These are phyloP conservation scores for Waitea zeae DNA, from an alignment of 1,284 basidiomycete genomes.

Conservation along the genomic window DNA sequence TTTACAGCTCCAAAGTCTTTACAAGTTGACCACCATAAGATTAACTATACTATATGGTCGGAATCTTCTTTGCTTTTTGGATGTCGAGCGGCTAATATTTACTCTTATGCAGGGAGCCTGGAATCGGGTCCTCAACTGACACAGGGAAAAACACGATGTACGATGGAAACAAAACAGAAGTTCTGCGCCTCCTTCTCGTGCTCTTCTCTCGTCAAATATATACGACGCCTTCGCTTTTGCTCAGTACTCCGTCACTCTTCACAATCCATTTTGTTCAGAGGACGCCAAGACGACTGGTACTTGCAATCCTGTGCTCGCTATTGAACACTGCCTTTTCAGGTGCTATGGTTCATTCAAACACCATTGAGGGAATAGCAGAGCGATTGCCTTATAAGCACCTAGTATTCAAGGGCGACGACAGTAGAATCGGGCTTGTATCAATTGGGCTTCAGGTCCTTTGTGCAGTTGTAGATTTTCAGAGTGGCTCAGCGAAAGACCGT, in stretches of 20 bases:
- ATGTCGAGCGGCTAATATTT: constrained; percentile 2
- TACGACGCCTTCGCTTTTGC: constrained; percentile 48
- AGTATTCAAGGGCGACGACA: constrained; percentile 75
- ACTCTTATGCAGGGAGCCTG: constrained; percentile 65
- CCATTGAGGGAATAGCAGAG: constrained; percentile 30
- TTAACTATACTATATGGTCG: constrained; percentile 75
- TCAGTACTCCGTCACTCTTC: constrained; percentile 55
- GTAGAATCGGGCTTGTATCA: constrained; percentile 50
- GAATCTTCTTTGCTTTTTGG: too few relatives aligned
- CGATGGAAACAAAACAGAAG: constrained; percentile 74
- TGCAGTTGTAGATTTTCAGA: constrained; percentile 69
- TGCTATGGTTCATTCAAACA: background rate
- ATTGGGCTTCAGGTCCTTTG: constrained; percentile 62
- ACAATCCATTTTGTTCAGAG: constrained; percentile 66
- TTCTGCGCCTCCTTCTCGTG: constrained; percentile 70
- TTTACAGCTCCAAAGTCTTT: constrained; percentile 74
- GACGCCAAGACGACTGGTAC: constrained; percentile 61
- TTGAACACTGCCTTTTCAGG: constrained; percentile 51
- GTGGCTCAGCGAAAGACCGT: constrained; percentile 46
- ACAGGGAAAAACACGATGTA: constrained; percentile 47
- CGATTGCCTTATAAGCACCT: constrained; percentile 79
- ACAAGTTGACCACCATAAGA: constrained; percentile 68
- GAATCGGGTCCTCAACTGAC: constrained; percentile 68
- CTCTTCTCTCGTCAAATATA: constrained; percentile 82
- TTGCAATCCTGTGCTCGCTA: constrained; percentile 80